Evolutionary conservation across 352 stramenopile species (phyloP), one percentile per base, ranked within the genome.

Genomic region (Pythium grandisporangium): DNA sequence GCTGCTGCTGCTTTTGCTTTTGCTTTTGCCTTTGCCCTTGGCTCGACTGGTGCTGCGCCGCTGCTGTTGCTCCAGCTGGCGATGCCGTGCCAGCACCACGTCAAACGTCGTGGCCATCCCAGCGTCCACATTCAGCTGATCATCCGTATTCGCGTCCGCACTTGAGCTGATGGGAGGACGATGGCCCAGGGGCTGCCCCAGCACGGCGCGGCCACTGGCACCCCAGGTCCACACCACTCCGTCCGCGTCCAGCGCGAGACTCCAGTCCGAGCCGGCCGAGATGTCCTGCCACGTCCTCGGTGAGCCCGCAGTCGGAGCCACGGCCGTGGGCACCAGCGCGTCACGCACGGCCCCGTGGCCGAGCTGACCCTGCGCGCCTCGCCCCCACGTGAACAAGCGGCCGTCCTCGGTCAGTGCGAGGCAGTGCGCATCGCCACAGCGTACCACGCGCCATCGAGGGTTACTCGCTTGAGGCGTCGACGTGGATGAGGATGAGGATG

Each of bases 211-310:
- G 1, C 69, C 74, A 39, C 55, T 74, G 0, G 61, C 71, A 2
- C 85, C 85, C 85, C 87, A 96, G 1, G 70, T 70, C 61, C 82
- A 94, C 26, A 95, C 64, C 16, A 65, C 45, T 0, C 84, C 87
- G 10, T 69, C 42, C 3, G 35, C 44, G 13, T 83, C 71, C 6
- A 95, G 56, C 12, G 73, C 79, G 55, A 96, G 62, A 22, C 63
- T 78, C 63, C 83, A 95, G 39, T 88, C 82, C 23, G 77, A 61
- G 3, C 85, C 85, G 1, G 69, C 71, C 17, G 66, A 64, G 25
- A 88, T 61, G 17, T 82, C 69, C 6, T 37, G 37, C 66, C 63
- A 84, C 20, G 16, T 30, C 1, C 54, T 41, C 4, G 19, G 6
- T 20, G 29, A 6, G 27, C 45, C 26, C 37, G 7, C 16, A 2